Conservation (phyloP, 2,329 filamentous ascomycete genomes). For the Colletotrichum sp. region DNA sequence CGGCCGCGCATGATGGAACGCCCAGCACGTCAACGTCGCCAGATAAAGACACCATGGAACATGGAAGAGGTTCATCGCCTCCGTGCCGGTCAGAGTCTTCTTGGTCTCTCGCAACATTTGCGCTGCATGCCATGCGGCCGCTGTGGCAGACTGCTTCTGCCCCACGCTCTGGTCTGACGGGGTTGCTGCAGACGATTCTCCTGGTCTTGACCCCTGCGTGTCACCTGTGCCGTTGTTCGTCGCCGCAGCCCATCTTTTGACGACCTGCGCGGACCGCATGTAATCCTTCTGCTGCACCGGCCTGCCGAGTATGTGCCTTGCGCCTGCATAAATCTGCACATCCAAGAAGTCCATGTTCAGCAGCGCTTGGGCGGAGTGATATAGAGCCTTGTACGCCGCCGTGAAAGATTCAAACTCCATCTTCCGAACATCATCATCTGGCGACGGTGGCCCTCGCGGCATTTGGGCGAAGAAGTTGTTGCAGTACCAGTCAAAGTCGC, state of each 20-base stretch:
- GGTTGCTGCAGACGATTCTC: neutral
- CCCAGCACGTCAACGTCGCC: slow-evolving; percentile 63
- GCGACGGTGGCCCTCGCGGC: slow-evolving; percentile 11
- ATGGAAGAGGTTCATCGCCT: slow-evolving; percentile 61
- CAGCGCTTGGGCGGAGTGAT: slow-evolving; percentile 62
- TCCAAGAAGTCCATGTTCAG: slow-evolving; percentile 65
- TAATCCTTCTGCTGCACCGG: slow-evolving; percentile 57
- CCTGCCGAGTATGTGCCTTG: slow-evolving; percentile 62
- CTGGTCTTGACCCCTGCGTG: neutral
- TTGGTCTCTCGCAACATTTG: slow-evolving; percentile 55
- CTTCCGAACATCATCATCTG: neutral
- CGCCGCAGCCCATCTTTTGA: slow-evolving; percentile 53
- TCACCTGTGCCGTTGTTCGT: slow-evolving; percentile 9
- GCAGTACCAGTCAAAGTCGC: slow-evolving; percentile 60
- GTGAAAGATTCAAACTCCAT: slow-evolving; percentile 52
- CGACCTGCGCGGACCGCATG: slow-evolving; percentile 50
- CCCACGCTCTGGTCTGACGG: neutral
- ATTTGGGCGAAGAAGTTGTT: slow-evolving; percentile 32
- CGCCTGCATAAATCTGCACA: slow-evolving; percentile 66
- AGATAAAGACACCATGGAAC: slow-evolving; percentile 68
- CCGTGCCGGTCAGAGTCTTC: slow-evolving; percentile 52
- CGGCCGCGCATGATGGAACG: slow-evolving; percentile 52
- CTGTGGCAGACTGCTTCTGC: slow-evolving; percentile 35
- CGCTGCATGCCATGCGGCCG: slow-evolving; percentile 60
- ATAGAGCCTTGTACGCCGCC: slow-evolving; percentile 58